These are phyloP conservation scores for Alloteropsis semialata DNA, from an alignment of 176 grass and related monocot species.

Conservation along the genomic window DNA sequence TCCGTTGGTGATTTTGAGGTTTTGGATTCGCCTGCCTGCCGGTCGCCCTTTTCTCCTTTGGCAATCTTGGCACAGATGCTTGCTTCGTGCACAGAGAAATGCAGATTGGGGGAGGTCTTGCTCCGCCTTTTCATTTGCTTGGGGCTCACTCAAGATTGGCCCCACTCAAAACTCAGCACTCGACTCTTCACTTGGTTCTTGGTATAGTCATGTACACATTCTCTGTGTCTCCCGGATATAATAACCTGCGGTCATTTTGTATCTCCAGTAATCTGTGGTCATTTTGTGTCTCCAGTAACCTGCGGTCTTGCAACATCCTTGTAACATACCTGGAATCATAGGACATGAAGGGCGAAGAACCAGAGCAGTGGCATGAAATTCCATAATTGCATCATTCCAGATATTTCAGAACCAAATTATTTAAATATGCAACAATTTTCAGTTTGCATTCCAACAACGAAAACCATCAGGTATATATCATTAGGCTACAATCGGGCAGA, in stretches of 20 bases:
- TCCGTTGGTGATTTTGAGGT: slow-evolving; percentile 41
- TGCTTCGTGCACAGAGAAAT: slow-evolving; percentile 59
- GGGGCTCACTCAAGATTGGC: slow-evolving; percentile 43
- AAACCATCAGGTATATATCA: background rate
- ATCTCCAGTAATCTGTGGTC: too few species aligned
- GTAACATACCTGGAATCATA: too few species aligned
- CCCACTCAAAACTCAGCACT: background rate
- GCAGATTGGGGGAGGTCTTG: background rate
- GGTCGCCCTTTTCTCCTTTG: slow-evolving; percentile 43
- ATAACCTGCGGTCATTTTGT: too few species aligned
- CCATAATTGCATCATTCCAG: background rate
- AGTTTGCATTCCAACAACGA: background rate
- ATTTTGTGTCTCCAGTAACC: too few species aligned
- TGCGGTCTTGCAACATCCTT: too few species aligned
- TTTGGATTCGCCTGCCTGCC: slow-evolving; percentile 2
- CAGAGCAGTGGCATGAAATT: background rate
- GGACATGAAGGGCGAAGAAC: background rate
- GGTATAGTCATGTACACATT: background rate
- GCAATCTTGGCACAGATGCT: slow-evolving; percentile 97
- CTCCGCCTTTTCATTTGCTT: slow-evolving; percentile 45
- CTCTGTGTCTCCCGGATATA: too few species aligned
- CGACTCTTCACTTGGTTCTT: background rate
- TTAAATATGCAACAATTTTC: background rate
- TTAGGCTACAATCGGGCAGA: background rate
- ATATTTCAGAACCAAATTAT: background rate